Percentiles rank a stretch among this genome's conserved stretches.
Conservation (phyloP, 2,329 filamentous ascomycete species). For the Aspergillus felis region DNA sequence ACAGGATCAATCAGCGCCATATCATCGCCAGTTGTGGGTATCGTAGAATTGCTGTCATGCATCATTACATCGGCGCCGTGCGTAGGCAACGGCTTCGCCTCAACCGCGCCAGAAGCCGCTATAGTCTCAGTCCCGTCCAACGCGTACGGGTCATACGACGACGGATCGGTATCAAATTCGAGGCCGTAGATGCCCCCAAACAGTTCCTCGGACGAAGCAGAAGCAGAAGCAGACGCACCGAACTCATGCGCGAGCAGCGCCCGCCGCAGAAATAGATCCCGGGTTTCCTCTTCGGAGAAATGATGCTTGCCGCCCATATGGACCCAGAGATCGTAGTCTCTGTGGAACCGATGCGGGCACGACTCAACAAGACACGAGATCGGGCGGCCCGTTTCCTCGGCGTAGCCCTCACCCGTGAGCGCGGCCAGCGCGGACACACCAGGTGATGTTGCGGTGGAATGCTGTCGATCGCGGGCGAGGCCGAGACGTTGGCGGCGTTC, state of each 20-base stretch:
- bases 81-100: neutral
- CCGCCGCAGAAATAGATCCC: conserved; percentile 38
- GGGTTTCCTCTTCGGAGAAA: conserved; percentile 37
- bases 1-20: conserved; percentile 35
- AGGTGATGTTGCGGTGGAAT: conserved; percentile 9
- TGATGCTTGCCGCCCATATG: conserved; percentile 50
- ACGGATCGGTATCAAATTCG: conserved; percentile 26
- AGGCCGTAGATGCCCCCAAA: conserved; percentile 35
- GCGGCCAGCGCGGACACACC: conserved; percentile 39
- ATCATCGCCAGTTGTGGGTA: conserved; percentile 27
- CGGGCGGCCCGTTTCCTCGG: conserved; percentile 44
- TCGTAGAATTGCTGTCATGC: conserved; percentile 23
- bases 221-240: conserved; percentile 3
- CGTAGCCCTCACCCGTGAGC: conserved; percentile 56
- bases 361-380: conserved; percentile 50
- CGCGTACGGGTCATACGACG: conserved; percentile 13
- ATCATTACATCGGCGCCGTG: conserved; percentile 23
- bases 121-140: neutral
- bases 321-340: conserved; percentile 55
- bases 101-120: neutral
- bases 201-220: conserved; percentile 18
- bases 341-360: conserved; percentile 54
- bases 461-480: conserved; percentile 12
- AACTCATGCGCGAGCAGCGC: conserved; percentile 32
- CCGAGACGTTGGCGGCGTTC: conserved; percentile 34